Conservation (phyloP, 202 grass and related monocot species). For the Tripidium arundinaceum region DNA sequence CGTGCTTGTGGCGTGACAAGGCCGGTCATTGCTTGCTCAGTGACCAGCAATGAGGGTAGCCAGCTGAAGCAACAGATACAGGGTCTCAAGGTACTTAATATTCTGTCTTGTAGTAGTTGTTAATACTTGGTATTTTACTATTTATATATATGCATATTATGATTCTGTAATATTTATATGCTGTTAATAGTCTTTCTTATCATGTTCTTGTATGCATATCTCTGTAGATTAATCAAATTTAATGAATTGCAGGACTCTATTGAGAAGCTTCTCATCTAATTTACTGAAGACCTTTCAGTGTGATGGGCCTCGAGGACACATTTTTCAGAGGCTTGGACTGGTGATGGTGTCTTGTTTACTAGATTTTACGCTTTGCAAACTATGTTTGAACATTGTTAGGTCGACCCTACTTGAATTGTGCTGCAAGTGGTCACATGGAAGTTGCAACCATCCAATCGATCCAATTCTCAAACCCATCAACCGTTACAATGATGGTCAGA, state of each 20-base stretch:
- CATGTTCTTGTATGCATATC: not conserved
- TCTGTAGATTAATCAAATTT: not conserved
- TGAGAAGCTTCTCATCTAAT: conserved; percentile 73
- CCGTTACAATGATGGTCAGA: not conserved
- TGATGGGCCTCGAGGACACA: conserved; percentile 54
- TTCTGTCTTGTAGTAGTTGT: not conserved
- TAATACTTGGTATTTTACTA: not conserved
- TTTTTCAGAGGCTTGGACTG: conserved; percentile 76
- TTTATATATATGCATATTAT: no score
- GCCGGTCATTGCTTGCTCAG: conserved; percentile 87
- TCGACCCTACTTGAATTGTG: conserved; percentile 2
- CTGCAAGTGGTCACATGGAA: not conserved
- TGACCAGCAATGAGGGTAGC: conserved; percentile 82
- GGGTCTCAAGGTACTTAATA: conserved; percentile 63
- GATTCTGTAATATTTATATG: not conserved
- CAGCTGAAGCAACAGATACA: conserved; percentile 73
- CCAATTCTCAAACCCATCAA: conserved; percentile 20
- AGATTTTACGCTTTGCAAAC: conserved; percentile 26
- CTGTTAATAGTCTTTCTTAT: not conserved
- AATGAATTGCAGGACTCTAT: conserved; percentile 48
- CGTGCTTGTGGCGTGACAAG: conserved; percentile 91
- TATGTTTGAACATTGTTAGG: conserved; percentile 34
- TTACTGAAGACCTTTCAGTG: conserved; percentile 55
- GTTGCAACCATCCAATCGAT: not conserved
- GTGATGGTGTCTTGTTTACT: conserved; percentile 48